Conservation (phyloP, 2,329 filamentous ascomycete genomes). For the Knufia petricola region DNA sequence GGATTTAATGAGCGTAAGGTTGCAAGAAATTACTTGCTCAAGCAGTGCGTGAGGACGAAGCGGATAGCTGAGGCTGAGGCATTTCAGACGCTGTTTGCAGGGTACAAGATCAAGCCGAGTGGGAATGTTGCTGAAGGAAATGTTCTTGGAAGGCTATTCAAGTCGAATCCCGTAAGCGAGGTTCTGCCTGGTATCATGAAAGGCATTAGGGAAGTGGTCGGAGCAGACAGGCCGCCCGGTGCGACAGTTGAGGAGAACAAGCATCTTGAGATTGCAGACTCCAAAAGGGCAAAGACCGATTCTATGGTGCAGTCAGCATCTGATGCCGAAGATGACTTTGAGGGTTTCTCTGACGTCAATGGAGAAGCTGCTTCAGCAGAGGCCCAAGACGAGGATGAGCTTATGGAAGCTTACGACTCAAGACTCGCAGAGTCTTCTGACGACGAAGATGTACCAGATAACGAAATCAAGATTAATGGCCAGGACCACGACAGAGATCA, state of each 20-base stretch:
- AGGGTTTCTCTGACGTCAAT: slow-evolving; percentile 23
- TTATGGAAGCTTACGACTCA: slow-evolving; percentile 5
- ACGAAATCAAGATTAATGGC: neutral
- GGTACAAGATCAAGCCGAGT: slow-evolving; percentile 30
- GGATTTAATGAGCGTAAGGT: slow-evolving; percentile 41
- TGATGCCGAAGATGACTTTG: slow-evolving; percentile 22
- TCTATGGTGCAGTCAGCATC: slow-evolving; percentile 1
- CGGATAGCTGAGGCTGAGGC: slow-evolving; percentile 43
- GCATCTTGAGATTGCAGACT: slow-evolving; percentile 11
- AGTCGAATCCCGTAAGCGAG: slow-evolving; percentile 49
- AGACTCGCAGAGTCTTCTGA: neutral
- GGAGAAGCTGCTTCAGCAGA: slow-evolving; percentile 26
- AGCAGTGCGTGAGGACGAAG: slow-evolving; percentile 49
- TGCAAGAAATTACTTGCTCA: slow-evolving; percentile 47
- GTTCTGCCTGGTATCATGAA: slow-evolving; percentile 40
- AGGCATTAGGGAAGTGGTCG: slow-evolving; percentile 32
- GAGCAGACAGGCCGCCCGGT: slow-evolving; percentile 24
- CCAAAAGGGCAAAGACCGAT: slow-evolving; percentile 15
- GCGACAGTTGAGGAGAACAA: neutral
- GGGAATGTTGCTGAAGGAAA: slow-evolving; percentile 43
- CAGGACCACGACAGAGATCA: slow-evolving; percentile 10
- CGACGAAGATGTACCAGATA: neutral
- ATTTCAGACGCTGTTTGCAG: slow-evolving; percentile 34
- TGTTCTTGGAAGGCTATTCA: slow-evolving; percentile 50
- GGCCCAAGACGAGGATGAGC: slow-evolving; percentile 23